phyloP scores from a whole-genome alignment of 2,329 filamentous ascomycete genomes.

The Aureobasidium sp. region DNA sequence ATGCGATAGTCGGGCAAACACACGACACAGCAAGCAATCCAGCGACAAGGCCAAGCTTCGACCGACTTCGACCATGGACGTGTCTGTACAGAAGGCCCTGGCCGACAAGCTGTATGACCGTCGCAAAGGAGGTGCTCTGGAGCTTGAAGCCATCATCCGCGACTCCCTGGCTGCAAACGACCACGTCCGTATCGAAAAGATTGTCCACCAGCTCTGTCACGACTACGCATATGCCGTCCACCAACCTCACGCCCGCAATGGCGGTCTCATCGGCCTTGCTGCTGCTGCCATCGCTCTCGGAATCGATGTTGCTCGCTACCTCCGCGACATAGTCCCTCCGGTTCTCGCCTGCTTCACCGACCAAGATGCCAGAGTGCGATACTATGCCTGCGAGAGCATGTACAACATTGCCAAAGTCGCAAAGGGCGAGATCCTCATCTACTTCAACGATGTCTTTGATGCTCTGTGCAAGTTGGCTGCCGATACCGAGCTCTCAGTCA shows the following conservation, averaged over 20 bases:
- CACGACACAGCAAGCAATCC: background rate
- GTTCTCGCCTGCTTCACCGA: slow-evolving; percentile 96
- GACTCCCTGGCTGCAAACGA: slow-evolving; percentile 72
- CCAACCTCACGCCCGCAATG: slow-evolving; percentile 92
- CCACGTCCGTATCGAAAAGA: slow-evolving; percentile 71
- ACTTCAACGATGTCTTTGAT: slow-evolving; percentile 98
- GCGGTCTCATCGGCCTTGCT: slow-evolving; percentile 88
- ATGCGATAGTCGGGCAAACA: background rate
- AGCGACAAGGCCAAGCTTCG: background rate
- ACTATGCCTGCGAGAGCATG: slow-evolving; percentile 99
- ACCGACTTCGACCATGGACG: slow-evolving; percentile 59
- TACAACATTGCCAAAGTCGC: slow-evolving; percentile 99
- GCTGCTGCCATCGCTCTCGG: slow-evolving; percentile 94
- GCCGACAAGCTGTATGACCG: slow-evolving; percentile 99
- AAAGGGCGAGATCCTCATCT: slow-evolving; percentile 92
- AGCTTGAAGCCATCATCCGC: slow-evolving; percentile 89
- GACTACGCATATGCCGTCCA: slow-evolving; percentile 97
- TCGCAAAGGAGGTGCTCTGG: slow-evolving; percentile 89
- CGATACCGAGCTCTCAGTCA: slow-evolving; percentile 92
- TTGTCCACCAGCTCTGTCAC: slow-evolving; percentile 93
- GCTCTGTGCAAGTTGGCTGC: slow-evolving; percentile 95
- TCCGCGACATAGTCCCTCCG: slow-evolving; percentile 89
- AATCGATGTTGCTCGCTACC: slow-evolving; percentile 80
- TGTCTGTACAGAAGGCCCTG: slow-evolving; percentile 78
- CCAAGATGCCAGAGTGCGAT: slow-evolving; percentile 92